Conservation (phyloP, 306 rosid genomes). For the Rosa multiflora region DNA sequence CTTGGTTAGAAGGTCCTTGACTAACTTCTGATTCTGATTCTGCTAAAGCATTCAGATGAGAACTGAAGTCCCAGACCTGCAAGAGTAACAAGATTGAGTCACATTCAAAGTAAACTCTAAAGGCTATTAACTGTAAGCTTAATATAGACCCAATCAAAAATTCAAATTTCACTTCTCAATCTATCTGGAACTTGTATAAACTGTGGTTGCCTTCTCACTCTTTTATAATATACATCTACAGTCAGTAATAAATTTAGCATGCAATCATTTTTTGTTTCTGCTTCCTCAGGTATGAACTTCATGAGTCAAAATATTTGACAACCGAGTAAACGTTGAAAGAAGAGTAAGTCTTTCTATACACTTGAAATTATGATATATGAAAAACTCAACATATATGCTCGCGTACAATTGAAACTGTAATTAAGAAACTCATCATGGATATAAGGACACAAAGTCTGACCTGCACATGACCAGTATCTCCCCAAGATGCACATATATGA, state of each 20-base stretch:
- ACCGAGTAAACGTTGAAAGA: background rate
- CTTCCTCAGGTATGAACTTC: background rate
- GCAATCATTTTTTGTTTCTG: background rate
- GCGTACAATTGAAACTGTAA: background rate
- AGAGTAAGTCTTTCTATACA: background rate
- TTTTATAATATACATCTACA: background rate
- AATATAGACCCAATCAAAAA: background rate
- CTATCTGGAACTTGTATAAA: background rate
- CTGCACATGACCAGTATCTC: slow-evolving; percentile 80
- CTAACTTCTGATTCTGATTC: slow-evolving; percentile 65
- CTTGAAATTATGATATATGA: background rate
- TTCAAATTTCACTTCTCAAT: background rate
- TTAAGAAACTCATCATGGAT: slow-evolving; percentile 1
- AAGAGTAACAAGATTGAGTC: slow-evolving; percentile 9
- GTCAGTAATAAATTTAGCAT: background rate
- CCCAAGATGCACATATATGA: slow-evolving; percentile 92
- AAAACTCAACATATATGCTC: background rate
- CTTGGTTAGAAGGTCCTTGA: slow-evolving; percentile 73
- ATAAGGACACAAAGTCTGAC: slow-evolving; percentile 36
- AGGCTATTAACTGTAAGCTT: background rate
- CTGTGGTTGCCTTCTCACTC: background rate
- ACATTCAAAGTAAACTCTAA: slow-evolving; percentile 4
- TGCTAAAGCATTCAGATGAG: slow-evolving; percentile 78
- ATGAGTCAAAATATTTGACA: background rate
- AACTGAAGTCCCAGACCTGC: slow-evolving; percentile 88